These are phyloP conservation scores for Candida smagusa DNA, from an alignment of 1,139 yeast species.

Conservation along the genomic window DNA sequence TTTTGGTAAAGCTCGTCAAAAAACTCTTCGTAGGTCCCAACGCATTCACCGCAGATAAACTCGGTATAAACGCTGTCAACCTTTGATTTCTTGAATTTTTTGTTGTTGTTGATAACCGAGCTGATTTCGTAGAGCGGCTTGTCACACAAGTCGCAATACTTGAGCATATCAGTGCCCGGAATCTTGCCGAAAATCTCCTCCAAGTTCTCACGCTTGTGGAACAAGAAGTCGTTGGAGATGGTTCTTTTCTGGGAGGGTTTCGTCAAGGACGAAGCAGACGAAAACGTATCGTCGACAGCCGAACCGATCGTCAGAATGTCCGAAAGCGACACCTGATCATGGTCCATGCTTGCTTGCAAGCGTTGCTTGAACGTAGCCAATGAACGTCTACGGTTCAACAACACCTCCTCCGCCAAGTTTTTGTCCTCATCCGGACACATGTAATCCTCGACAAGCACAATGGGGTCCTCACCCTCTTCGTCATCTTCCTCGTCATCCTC, in stretches of 20 bases:
- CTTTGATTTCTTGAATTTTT: conserved; percentile 12
- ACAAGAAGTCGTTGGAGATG: conserved; percentile 11
- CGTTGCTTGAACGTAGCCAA: conserved; percentile 40
- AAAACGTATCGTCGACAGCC: neutral
- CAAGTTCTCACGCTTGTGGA: conserved; percentile 22
- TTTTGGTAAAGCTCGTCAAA: conserved; percentile 30
- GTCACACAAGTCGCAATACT: conserved; percentile 64
- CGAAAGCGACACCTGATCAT: conserved; percentile 9
- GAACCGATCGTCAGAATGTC: conserved; percentile 12
- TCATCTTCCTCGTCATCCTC: conserved; percentile 18
- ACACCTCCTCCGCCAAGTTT: conserved; percentile 3
- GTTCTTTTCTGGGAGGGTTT: conserved; percentile 14
- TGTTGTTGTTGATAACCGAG: conserved; percentile 33
- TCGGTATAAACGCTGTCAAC: conserved; percentile 35
- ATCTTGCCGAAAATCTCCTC: conserved; percentile 42
- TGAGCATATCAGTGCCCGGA: conserved; percentile 41
- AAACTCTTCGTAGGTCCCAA: conserved; percentile 54
- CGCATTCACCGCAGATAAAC: conserved; percentile 64
- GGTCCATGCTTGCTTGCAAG: conserved; percentile 8
- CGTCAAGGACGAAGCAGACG: conserved; percentile 2
- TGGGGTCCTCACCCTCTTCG: conserved; percentile 43
- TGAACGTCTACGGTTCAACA: conserved; percentile 29
- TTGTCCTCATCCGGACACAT: conserved; percentile 17
- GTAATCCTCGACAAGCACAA: conserved; percentile 52
- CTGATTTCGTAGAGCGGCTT: conserved; percentile 65